Conservation (phyloP, 106 monocot species). For the Ottelia alismoides region DNA sequence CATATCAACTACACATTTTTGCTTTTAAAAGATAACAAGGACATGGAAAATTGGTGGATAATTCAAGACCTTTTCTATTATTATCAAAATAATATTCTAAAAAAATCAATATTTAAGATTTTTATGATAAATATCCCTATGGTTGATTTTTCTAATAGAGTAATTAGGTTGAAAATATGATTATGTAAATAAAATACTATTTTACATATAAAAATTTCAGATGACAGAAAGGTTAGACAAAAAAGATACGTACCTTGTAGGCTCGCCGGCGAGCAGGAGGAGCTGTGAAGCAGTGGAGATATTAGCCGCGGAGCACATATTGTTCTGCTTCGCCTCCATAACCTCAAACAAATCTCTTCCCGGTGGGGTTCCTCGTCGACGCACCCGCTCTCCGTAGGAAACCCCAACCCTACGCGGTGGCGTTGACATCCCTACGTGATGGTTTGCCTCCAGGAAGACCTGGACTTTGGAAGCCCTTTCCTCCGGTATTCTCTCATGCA, state of each 20-base stretch:
- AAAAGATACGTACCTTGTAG: conserved; percentile 39
- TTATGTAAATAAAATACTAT: too few relatives aligned
- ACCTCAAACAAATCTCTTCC: conserved; percentile 80
- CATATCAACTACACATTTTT: too few relatives aligned
- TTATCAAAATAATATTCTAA: too few relatives aligned
- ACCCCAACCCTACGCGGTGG: conserved; percentile 20
- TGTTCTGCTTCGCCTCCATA: conserved; percentile 85
- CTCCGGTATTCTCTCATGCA: conserved; percentile 37
- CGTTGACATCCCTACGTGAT: conserved; percentile 20
- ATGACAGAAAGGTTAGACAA: too few relatives aligned
- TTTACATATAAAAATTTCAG: too few relatives aligned
- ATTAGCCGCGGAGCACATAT: conserved; percentile 83
- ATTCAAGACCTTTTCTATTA: too few relatives aligned
- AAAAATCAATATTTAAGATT: too few relatives aligned
- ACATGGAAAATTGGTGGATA: too few relatives aligned
- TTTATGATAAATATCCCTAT: too few relatives aligned
- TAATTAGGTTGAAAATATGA: too few relatives aligned
- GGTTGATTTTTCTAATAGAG: too few relatives aligned
- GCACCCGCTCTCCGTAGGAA: conserved; percentile 52
- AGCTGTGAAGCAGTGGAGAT: conserved; percentile 73
- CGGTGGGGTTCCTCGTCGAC: conserved; percentile 55
- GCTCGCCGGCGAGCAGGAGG: conserved; percentile 60
- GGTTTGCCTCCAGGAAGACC: conserved; percentile 57
- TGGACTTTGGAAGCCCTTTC: conserved; percentile 50
- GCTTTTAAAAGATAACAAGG: too few relatives aligned